Evolutionary conservation across 2,329 filamentous ascomycete genomes (phyloP).

Genomic region (Pestalotiopsis fici): DNA sequence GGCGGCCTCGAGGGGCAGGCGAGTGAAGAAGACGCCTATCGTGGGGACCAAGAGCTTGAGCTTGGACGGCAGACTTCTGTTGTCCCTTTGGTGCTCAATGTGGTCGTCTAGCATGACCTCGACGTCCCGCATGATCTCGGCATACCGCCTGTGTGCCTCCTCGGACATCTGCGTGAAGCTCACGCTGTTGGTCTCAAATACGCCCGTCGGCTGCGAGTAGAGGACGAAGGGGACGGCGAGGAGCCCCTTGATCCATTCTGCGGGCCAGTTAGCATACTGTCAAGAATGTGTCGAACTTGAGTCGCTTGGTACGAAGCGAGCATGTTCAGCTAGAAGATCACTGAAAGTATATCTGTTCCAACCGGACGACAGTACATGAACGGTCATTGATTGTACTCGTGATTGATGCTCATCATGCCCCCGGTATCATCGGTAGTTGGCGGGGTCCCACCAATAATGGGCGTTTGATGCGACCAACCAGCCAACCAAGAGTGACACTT

Average conservation of each 20-base stretch:
- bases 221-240: conserved; percentile 95
- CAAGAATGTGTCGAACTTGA: not conserved
- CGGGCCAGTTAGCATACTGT: conserved; percentile 9
- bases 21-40: conserved; percentile 92
- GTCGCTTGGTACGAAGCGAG: not conserved
- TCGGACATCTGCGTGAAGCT: conserved; percentile 72
- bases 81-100: conserved; percentile 65
- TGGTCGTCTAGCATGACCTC: conserved; percentile 91
- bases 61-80: conserved; percentile 75
- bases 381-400: not conserved
- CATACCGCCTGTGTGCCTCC: conserved; percentile 84
- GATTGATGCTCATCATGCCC: conserved; percentile 1
- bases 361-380: no score
- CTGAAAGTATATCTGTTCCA: not conserved
- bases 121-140: conserved; percentile 92
- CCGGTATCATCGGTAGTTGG: not conserved
- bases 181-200: conserved; percentile 70
- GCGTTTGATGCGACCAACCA: not conserved
- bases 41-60: conserved; percentile 89
- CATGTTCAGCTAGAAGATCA: not conserved
- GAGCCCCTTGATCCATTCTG: conserved; percentile 95
- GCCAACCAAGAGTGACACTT: not conserved
- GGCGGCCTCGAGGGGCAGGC: conserved; percentile 81
- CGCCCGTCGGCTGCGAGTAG: conserved; percentile 89
- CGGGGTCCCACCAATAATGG: not conserved